phyloP scores from a whole-genome alignment of 2,329 filamentous ascomycete species.

The Neurospora sp. region DNA sequence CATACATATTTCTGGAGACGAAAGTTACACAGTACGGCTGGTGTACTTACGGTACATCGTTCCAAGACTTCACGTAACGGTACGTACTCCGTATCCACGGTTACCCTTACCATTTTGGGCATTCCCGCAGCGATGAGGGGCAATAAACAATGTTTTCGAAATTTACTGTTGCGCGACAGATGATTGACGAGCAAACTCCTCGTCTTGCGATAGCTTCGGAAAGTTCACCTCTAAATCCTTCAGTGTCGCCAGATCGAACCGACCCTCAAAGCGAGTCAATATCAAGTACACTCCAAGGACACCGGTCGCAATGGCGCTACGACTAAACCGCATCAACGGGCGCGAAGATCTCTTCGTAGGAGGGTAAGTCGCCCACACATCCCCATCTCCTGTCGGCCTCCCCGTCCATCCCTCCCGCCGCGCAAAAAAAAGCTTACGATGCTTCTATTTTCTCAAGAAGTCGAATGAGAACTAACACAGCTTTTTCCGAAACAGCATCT shows the following conservation, averaged over 20 bases:
- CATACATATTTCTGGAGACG: fast-evolving
- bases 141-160: neutral
- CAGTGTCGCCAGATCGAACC: neutral
- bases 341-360: slow-evolving; percentile 67
- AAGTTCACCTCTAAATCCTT: neutral
- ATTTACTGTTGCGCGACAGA: neutral
- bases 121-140: neutral
- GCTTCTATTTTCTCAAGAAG: neutral
- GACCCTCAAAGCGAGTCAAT: neutral
- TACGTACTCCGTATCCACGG: neutral
- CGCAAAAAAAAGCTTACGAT: neutral
- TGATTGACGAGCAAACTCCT: neutral
- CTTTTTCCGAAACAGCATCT: slow-evolving; percentile 49
- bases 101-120: neutral
- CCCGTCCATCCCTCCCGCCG: neutral
- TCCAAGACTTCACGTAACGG: neutral
- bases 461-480: neutral
- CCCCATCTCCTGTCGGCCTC: neutral
- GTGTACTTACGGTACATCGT: neutral
- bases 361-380: slow-evolving; percentile 45
- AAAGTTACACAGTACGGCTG: neutral
- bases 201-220: neutral
- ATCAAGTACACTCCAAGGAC: neutral
- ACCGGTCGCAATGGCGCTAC: slow-evolving; percentile 33
- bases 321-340: slow-evolving; percentile 56